Evolutionary conservation across 2,329 filamentous ascomycete genomes (phyloP), one percentile per base, ranked within the genome.

Genomic region (Cryphonectria carpinicola): DNA sequence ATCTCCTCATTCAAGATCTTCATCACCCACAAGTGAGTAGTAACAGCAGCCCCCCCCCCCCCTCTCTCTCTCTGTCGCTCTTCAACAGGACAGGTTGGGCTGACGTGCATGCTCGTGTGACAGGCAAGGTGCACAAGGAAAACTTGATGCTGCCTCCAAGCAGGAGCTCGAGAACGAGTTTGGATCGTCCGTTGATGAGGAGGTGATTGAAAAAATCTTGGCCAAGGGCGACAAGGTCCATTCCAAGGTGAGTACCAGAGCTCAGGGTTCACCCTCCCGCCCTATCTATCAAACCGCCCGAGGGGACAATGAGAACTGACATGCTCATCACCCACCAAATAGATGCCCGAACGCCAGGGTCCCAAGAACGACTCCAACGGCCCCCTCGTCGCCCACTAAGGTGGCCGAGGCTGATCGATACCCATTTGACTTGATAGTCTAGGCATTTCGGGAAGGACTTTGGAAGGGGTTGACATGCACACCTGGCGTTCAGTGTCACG

Each of bases 1-100:
- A 88, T 98, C 69, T 93, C 91, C 71, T 87, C 92, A 10, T 98
- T 93, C 87, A 93, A 97, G 87, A 86, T 99, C 78, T 97, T 97
- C 78, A 85, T 92, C 60, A 97, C 94, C 49, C 93, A 97, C 85
- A 92, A 91, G 95, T 98, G 87, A 84, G 92, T 85, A 22, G 14
- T 43, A 49, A n/a, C 46, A n/a, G 17, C 46, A 49, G 7, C 25
- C 35, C 28, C 68, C 39, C 49, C 64, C 41, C 17, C 22, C 19
- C n/a, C 43, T 49, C 6, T 22, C 19, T 17, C 17, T 19, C 6
- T 49, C 43, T 49, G 8, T 6, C 32, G 32, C 37, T 39, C 10
- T 11, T 19, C 17, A 19, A 49, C 2, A 39, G 6, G 37, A 19
- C 35, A 8, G n/a, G 35, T 41, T 62, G 35, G 58, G 58, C 68